Evolutionary conservation across 2,329 filamentous ascomycete genomes (phyloP).

Genomic region (Cadophora malorum): DNA sequence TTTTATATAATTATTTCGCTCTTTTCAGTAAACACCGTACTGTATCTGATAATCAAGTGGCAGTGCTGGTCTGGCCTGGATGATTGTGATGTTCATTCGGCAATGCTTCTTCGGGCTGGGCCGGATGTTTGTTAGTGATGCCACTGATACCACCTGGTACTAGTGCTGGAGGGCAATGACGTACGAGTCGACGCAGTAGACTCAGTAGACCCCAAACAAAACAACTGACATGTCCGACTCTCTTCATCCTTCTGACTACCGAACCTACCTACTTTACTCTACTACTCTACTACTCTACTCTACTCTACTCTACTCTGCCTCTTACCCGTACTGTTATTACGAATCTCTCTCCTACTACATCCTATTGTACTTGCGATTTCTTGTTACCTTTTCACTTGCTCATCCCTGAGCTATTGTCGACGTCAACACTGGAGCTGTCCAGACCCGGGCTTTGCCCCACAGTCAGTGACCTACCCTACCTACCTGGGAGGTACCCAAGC

Average conservation of each 20-base stretch:
- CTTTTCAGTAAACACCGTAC: background rate
- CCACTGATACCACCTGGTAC: background rate
- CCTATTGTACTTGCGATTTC: background rate
- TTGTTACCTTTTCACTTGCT: background rate
- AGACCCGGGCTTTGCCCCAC: background rate
- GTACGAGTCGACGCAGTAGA: background rate
- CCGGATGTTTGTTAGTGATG: background rate
- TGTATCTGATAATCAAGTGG: background rate
- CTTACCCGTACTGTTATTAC: background rate
- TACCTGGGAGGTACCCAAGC: background rate
- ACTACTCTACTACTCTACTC: background rate
- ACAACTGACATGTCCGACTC: background rate
- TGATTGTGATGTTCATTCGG: background rate
- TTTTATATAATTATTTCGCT: too few species aligned
- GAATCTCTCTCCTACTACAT: background rate
- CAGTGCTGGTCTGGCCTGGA: background rate
- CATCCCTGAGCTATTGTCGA: background rate
- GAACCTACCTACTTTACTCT: background rate
- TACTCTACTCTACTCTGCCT: background rate
- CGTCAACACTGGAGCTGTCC: background rate
- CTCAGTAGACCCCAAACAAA: background rate
- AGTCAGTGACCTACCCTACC: background rate
- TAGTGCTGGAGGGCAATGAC: slow-evolving; percentile 1
- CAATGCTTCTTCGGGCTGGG: background rate
- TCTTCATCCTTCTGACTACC: background rate